Base-by-base conservation (phyloP, 306 rosid species). In the Begonia masoniana region DNA sequence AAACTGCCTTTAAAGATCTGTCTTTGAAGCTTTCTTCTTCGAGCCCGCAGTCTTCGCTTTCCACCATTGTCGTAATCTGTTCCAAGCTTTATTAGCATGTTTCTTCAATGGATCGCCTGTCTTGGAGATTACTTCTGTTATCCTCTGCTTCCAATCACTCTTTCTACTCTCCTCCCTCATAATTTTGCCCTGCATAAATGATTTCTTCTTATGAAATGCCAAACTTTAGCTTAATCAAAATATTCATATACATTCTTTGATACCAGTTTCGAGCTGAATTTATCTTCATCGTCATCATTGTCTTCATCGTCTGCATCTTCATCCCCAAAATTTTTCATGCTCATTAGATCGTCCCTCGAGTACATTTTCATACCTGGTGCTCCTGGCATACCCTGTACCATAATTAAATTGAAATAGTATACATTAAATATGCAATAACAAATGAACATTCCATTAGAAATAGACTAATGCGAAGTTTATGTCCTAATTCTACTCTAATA, bases 321-420 rank as follows among this genome's bases (percentile, higher is more conserved):
- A 35, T 31, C 73, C 2, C 87, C 94, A 2, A 81, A 55, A 61
- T 83, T 91, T 5, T 76, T 60, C 84, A 68, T 81, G 79, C 79
- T 88, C 97, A 84, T 79, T 51, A 88, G 59, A n/a, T 88, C 95
- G 14, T 88, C 97, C 59, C 82, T 82, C 1, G 97, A 88, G 58
- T 84, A 88, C 97, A 91, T 91, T 77, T 91, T 91, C 99, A 91
- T 91, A 74, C 69, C 66, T 0, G 96, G 99, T 57, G 99, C 99
- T 66, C 99, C 99, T 15, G 99, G 99, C 96, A 91, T 83, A 13
- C 99, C 99, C 99, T 91, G 80, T 59, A n/a, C 23, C 31, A 13
- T 19, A 31, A 31, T 31, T 31, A 31, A 31, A 31, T 31, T 1
- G 39, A 31, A 31, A 31, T 31, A 31, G 3, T 31, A 2, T 2